Evolutionary conservation across 2,329 filamentous ascomycete genomes (phyloP), one percentile per base, ranked within the genome.

Genomic region (Fusarium armeniacum): DNA sequence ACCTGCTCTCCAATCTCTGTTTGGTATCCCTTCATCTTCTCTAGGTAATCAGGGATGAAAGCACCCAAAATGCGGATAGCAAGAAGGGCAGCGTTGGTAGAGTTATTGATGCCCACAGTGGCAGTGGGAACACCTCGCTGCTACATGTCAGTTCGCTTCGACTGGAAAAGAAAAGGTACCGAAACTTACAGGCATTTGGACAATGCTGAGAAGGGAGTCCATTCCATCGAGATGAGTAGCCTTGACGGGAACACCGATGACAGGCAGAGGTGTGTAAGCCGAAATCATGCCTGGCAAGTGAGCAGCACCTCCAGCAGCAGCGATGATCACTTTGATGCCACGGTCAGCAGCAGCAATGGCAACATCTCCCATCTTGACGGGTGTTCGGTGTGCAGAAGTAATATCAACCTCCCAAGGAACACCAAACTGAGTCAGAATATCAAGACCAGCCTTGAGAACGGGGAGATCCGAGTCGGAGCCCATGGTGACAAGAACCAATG

Each of bases 21-120:
- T 28, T 67, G 64, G 26, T 70, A 70, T 58, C 83, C 81, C 76
- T 87, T 86, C 81, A 91, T 90, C 10, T 86, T 83, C 52, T 83
- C 79, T 77, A 89, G 87, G 76, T 92, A 93, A 20, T 83, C 80
- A 66, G 83, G 84, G 60, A 90, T 86, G 38, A 81, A 83, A 5
- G 86, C 79, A 5, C 90, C 90, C 5, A 94, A 78, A 35, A 93
- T 91, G 20, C 90, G 83, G 22, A 90, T 85, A 0, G 91, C 91
- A n/a, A 93, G 80, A 20, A 93, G 82, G 1, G 89, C 91, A 1
- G 92, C 92, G 73, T 94, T 94, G 58, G 91, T 91, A 26, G 90
- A 91, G 80, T 94, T 94, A 79, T 93, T 93, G 78, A 94, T 93
- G 13, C 89, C 91, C 5, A 94, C 91, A 0, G 91, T 93, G 8